Percentiles rank a stretch among this genome's conserved stretches.
Conservation (phyloP, 1,284 basidiomycete species). For the Malassezia caprae region DNA sequence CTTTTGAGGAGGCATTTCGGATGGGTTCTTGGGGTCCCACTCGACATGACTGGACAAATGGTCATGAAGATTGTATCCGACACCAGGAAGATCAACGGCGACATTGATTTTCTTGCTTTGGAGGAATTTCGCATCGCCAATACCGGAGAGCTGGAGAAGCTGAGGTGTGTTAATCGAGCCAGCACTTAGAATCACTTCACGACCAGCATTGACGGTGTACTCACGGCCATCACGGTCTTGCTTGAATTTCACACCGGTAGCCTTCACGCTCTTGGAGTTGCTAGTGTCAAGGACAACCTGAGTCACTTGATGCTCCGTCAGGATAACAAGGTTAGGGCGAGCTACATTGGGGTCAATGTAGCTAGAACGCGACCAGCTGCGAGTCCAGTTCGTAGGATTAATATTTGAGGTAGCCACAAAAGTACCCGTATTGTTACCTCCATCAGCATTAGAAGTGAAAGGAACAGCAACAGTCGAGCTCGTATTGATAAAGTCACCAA, state of each 20-base stretch:
- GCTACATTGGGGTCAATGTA: constrained; percentile 60
- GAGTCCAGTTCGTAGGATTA: constrained; percentile 58
- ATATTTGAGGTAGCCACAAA: constrained; percentile 60
- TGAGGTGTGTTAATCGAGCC: constrained; percentile 49
- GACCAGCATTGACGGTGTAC: constrained; percentile 54
- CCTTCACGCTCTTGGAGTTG: constrained; percentile 50
- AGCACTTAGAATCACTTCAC: constrained; percentile 55
- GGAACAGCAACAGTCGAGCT: constrained; percentile 50
- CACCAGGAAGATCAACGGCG: constrained; percentile 57
- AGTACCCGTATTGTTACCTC: constrained; percentile 54
- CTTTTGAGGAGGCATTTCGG: constrained; percentile 39
- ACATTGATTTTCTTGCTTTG: constrained; percentile 52
- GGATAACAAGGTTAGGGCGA: constrained; percentile 58
- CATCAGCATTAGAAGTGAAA: constrained; percentile 51
- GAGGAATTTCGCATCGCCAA: constrained; percentile 57
- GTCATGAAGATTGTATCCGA: constrained; percentile 67
- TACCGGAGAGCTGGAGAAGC: constrained; percentile 62
- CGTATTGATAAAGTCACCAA: constrained; percentile 26
- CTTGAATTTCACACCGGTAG: constrained; percentile 57
- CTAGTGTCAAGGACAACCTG: constrained; percentile 55
- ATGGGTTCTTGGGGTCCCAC: constrained; percentile 53
- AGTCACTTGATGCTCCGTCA: constrained; percentile 58
- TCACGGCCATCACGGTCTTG: constrained; percentile 12
- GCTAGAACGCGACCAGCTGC: constrained; percentile 60
- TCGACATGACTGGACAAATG: constrained; percentile 52